Conservation (phyloP, 169 alveolate genomes). For the Eimeria falciformis region DNA sequence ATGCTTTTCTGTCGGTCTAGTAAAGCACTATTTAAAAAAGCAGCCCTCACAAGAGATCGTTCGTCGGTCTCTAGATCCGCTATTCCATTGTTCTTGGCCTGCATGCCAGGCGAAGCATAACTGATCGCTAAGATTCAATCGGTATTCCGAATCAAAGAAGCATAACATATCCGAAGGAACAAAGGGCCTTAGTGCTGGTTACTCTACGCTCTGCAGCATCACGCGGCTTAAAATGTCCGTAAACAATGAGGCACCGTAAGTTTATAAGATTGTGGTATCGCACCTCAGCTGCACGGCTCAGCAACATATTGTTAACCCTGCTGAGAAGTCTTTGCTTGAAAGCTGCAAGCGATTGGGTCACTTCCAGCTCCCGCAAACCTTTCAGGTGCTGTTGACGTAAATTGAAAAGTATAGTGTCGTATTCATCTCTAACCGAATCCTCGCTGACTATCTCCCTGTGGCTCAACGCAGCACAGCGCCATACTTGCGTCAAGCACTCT, state of each 20-base stretch:
- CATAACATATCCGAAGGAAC: too few relatives aligned
- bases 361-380: conserved; percentile 19
- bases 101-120: background rate
- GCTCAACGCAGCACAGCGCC: too few relatives aligned
- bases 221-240: too few relatives aligned
- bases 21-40: background rate
- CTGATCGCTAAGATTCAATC: too few relatives aligned
- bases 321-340: conserved; percentile 54
- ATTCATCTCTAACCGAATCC: conserved; percentile 37
- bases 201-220: too few relatives aligned
- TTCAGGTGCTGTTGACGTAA: conserved; percentile 11
- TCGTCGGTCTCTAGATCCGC: conserved; percentile 25
- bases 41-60: conserved; percentile 3
- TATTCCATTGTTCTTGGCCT: conserved; percentile 58
- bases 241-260: too few relatives aligned
- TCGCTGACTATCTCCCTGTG: conserved; percentile 34
- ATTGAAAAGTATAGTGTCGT: conserved; percentile 3
- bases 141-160: too few relatives aligned
- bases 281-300: conserved; percentile 63
- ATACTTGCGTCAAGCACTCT: too few relatives aligned
- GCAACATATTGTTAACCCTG: conserved; percentile 18
- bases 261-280: background rate
- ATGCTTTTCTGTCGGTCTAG: too few relatives aligned
- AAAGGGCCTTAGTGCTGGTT: too few relatives aligned
- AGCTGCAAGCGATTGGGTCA: conserved; percentile 24